Evolutionary conservation across 352 stramenopile genomes (phyloP), one percentile per base, ranked within the genome.

Genomic region (Globisporangium yorkense): DNA sequence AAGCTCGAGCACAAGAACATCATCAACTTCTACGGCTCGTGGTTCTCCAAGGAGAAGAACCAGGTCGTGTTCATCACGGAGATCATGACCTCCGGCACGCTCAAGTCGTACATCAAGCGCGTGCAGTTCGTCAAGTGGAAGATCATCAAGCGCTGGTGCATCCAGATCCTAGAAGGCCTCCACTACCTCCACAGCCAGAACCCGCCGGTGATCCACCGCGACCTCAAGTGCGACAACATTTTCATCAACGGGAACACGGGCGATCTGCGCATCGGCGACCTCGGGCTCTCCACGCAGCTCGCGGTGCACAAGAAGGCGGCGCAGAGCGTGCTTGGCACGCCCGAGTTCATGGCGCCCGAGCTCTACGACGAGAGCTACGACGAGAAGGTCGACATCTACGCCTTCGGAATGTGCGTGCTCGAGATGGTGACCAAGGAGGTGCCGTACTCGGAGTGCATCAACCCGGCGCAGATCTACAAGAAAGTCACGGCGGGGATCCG

Each of bases 351-450:
- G 97, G 97, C 97, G 2, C 97, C 97, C 0, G 97, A 99, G 67
- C 81, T 99, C 31, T 99, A 99, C 68, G 96, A 99, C 55, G 96
- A 99, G 69, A 95, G 77, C 53, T 99, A 99, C 68, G 93, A 98
- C 59, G 95, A 99, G 67, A 99, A 98, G 66, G 94, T 94, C 29
- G 84, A 96, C 52, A 88, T 99, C 58, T 99, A 99, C 67, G 96
- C 97, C 18, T 99, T 99, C 76, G 97, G 97, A 31, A 99, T 99
- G 97, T 99, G 96, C 67, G 88, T 99, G 41, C 72, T 99, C 37
- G 97, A 99, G 79, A 99, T 99, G 83, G 96, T 99, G 65, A 99
- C 97, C 10, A 98, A 99, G 68, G 96, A 99, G 65, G 92, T 98
- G 41, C 97, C 97, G 18, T 99, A 99, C 71, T 97, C 89, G 53